These are phyloP conservation scores for Rosa chinensis DNA, from an alignment of 306 rosid species.

Conservation along the genomic window DNA sequence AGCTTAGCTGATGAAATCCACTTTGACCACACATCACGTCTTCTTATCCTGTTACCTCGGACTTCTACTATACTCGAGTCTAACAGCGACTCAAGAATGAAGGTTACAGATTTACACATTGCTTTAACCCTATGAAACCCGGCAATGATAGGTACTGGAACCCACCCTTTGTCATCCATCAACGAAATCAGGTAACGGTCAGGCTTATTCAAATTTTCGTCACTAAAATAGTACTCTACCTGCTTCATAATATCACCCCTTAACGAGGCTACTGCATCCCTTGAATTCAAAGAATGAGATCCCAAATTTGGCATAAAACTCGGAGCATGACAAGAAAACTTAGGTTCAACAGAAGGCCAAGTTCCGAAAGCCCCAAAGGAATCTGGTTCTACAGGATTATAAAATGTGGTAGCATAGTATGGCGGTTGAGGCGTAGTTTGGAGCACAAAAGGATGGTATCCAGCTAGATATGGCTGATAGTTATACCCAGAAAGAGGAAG, in stretches of 20 bases:
- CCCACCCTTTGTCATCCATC: background rate
- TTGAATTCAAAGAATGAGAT: background rate
- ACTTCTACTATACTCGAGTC: background rate
- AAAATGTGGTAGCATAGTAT: background rate
- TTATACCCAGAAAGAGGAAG: background rate
- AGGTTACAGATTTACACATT: background rate
- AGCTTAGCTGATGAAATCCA: too few relatives aligned
- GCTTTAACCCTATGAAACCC: background rate
- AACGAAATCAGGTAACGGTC: background rate
- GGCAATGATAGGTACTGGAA: background rate
- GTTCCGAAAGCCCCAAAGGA: background rate
- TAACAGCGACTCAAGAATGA: background rate
- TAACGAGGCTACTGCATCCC: background rate
- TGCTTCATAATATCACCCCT: background rate
- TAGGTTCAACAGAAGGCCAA: background rate
- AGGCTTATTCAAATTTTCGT: background rate
- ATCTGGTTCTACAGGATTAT: background rate
- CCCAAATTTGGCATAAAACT: background rate
- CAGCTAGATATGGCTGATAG: background rate
- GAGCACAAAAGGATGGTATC: background rate
- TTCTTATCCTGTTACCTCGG: background rate
- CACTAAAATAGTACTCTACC: background rate
- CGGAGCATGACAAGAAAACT: background rate
- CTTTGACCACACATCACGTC: background rate
- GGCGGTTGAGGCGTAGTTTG: background rate